Conservation (phyloP, 1,139 yeast species). For the Geotrichum histeridarum region DNA sequence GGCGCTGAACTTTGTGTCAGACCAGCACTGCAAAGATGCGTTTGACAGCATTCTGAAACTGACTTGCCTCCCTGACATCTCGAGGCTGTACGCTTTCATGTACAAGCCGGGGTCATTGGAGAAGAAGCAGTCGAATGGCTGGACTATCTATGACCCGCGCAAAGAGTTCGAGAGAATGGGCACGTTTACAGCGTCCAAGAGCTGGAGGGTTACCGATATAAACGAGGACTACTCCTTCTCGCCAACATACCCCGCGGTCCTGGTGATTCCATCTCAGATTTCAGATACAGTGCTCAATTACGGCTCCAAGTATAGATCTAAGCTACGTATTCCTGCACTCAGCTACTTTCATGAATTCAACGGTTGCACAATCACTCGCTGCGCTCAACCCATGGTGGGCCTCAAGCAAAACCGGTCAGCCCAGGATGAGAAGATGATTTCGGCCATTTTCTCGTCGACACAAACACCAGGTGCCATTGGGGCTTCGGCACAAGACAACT, state of each 20-base stretch:
- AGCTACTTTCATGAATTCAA: slow-evolving; percentile 69
- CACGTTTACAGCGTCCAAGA: slow-evolving; percentile 30
- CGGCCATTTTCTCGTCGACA: slow-evolving; percentile 60
- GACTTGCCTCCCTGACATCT: slow-evolving; percentile 53
- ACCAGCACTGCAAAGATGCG: slow-evolving; percentile 60
- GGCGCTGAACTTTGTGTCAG: slow-evolving; percentile 66
- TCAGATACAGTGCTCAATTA: slow-evolving; percentile 79
- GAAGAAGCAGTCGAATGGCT: slow-evolving; percentile 49
- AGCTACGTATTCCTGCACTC: slow-evolving; percentile 75
- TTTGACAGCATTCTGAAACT: slow-evolving; percentile 64
- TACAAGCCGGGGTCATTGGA: slow-evolving; percentile 60
- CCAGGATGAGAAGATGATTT: slow-evolving; percentile 81
- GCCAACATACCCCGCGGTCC: slow-evolving; percentile 63
- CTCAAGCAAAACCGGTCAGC: slow-evolving; percentile 79
- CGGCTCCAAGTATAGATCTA: slow-evolving; percentile 81
- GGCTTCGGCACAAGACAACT: slow-evolving; percentile 46
- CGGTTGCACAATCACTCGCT: slow-evolving; percentile 73
- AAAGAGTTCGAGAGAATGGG: slow-evolving; percentile 61
- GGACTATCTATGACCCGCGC: slow-evolving; percentile 63
- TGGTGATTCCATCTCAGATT: slow-evolving; percentile 67
- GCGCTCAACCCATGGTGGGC: slow-evolving; percentile 92
- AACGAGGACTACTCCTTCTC: slow-evolving; percentile 65
- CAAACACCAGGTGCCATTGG: slow-evolving; percentile 31
- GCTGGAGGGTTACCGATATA: slow-evolving; percentile 67
- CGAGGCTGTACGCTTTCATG: slow-evolving; percentile 63